Percentiles rank a stretch among this genome's conserved stretches.
phyloP scores from a whole-genome alignment of 352 stramenopile genomes.

The Lagenidium sp. region DNA sequence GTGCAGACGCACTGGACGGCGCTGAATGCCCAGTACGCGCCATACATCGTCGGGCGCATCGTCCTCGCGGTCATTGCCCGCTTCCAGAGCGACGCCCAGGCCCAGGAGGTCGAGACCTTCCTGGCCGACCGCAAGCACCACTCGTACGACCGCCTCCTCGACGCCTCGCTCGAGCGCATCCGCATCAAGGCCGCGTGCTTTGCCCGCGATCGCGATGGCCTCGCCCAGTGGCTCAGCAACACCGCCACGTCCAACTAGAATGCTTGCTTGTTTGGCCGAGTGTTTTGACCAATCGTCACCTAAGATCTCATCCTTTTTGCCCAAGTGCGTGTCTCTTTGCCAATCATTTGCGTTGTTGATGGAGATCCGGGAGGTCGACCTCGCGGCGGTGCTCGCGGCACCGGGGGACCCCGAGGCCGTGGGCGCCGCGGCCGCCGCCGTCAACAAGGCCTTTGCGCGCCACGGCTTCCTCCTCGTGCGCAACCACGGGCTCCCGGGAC shows the following conservation, averaged over 20 bases:
- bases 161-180: constrained; percentile 65
- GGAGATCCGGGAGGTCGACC: not conserved
- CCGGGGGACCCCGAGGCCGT: not conserved
- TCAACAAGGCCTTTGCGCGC: not conserved
- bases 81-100: constrained; percentile 55
- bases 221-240: constrained; percentile 59
- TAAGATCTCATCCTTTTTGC: no score
- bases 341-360: no score
- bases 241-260: no score
- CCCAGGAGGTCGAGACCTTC: constrained; percentile 48
- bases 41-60: constrained; percentile 57
- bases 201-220: constrained; percentile 35
- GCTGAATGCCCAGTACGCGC: constrained; percentile 58
- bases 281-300: no score
- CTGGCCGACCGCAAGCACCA: constrained; percentile 53
- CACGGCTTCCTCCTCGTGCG: constrained; percentile 2
- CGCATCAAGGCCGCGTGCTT: constrained; percentile 62
- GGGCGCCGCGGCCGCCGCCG: not conserved
- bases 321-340: no score
- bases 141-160: constrained; percentile 53
- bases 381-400: not conserved
- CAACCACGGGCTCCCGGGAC: not conserved
- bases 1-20: constrained; percentile 56
- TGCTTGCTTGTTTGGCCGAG: no score
- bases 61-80: constrained; percentile 42